phyloP scores from a whole-genome alignment of 129 eudicot genomes.

The Solidago caesia region DNA sequence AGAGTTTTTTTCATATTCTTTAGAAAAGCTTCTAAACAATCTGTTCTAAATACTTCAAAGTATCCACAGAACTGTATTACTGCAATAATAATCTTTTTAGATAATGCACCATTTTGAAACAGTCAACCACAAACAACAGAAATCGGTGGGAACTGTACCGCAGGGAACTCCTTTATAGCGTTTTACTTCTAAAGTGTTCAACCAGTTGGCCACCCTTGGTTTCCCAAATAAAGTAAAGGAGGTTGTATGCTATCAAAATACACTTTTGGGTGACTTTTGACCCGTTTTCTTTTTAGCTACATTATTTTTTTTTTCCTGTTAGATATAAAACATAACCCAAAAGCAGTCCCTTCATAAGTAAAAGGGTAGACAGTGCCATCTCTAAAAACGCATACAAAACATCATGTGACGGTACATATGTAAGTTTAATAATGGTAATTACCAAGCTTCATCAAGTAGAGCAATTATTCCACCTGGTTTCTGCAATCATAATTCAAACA shows the following conservation, averaged over 20 bases:
- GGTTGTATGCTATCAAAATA: neutral
- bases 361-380: neutral
- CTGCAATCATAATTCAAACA: constrained; percentile 47
- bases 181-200: no score
- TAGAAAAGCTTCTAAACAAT: no score
- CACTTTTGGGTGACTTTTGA: neutral
- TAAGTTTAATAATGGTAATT: constrained; percentile 15
- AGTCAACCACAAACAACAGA: no score
- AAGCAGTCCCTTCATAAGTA: neutral
- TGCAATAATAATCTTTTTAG: neutral
- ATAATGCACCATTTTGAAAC: neutral
- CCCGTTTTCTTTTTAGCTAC: neutral
- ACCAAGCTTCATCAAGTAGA: constrained; percentile 99
- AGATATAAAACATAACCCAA: neutral
- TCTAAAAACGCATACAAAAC: constrained; percentile 6
- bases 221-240: neutral
- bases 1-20: no score
- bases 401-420: constrained; percentile 4
- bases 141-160: no score
- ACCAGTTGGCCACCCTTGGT: neutral
- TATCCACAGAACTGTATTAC: neutral
- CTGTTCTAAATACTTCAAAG: no score
- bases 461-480: constrained; percentile 99
- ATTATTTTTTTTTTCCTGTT: neutral
- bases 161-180: no score